Base-by-base conservation (phyloP, 1,139 yeast genomes). In the Pneumocystis murina region DNA sequence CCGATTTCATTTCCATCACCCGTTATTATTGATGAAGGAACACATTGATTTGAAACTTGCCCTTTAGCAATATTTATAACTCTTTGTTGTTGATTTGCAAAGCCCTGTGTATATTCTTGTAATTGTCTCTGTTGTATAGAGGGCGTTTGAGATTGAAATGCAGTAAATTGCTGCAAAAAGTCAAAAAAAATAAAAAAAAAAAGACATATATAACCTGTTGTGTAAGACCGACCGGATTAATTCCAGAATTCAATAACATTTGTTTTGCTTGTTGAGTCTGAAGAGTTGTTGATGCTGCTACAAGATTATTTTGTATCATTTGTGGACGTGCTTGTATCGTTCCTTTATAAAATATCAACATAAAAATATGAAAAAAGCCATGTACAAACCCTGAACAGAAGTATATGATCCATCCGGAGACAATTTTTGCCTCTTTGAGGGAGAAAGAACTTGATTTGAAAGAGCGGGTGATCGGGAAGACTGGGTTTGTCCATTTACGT, bases 331-430 rank as follows among this genome's bases (percentile, higher is more conserved):
- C 59, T 60, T 35, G 61, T 4, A 48, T 54, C 6, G 59, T 12
- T 24, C 59, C 59, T 54, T 36, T 20, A 20, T 20, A 48, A 41
- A 58, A 36, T 24, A 20, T 38, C 16, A 28, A 39, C 20, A 38
- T 38, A 58, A 17, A 36, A 20, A 24, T 24, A 39, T 1, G 17
- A 10, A 24, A n/a, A 20, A 20, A 20, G 35, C 3, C 2, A 62
- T 59, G 28, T 38, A 35, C 28, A 38, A 24, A 41, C 55, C 59
- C 0, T 64, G 63, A 17, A 66, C 64, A 57, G 67, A 68, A 33
- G 69, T 68, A 63, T 71, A 72, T 8, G 71, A 67, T 10, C 75
- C 75, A 43, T 75, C 77, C 1, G 77, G 77, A 16, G 76, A 73
- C 17, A 75, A 67, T 10, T 76, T 70, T 64, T 72, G 76, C 6